Base-by-base conservation (phyloP, 2,329 filamentous ascomycete genomes). In the Huntiella abstrusa region DNA sequence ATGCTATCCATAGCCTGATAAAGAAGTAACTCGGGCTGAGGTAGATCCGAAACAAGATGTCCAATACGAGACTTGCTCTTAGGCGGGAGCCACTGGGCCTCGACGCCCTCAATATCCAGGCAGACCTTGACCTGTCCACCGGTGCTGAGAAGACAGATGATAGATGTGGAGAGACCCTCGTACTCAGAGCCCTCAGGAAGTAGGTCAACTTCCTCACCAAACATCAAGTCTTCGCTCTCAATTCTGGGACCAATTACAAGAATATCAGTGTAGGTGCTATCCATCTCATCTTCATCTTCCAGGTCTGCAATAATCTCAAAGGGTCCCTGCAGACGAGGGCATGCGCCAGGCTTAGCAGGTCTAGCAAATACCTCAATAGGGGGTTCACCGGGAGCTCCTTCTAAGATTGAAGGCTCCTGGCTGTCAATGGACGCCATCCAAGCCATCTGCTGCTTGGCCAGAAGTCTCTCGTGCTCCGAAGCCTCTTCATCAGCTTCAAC, bases 351-450 rank as follows among this genome's bases (percentile, higher is more conserved):
- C 35, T 69, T 68, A 6, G 62, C 60, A 5, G 75, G 75, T 37
- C 75, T 66, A 10, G 60, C 64, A 48, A 71, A 80, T 12, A 80
- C 65, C 53, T 77, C 72, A 1, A 65, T 59, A 0, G 64, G 58
- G 4, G 65, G 63, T 34, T 77, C 71, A 17, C 66, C 68, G 2
- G 64, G 57, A 6, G 61, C 54, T 0, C 63, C 62, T 11, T 77
- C 71, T 3, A 74, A 54, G n/a, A 71, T 54, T 13, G 64, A 64
- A 0, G 75, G 73, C 47, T 79, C 75, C 56, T 80, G 75, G 4
- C 64, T 66, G 55, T 80, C 75, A 43, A 80, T 59, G 47, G 79
- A 75, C 2, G 73, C 68, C 71, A 80, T 79, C 75, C 75, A 80
- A 45, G 75, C 70, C 5, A 79, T 62, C 54, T 80, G 75, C 54